Base-by-base conservation (phyloP, 2,329 filamentous ascomycete genomes). In the Corinectria fuckeliana region DNA sequence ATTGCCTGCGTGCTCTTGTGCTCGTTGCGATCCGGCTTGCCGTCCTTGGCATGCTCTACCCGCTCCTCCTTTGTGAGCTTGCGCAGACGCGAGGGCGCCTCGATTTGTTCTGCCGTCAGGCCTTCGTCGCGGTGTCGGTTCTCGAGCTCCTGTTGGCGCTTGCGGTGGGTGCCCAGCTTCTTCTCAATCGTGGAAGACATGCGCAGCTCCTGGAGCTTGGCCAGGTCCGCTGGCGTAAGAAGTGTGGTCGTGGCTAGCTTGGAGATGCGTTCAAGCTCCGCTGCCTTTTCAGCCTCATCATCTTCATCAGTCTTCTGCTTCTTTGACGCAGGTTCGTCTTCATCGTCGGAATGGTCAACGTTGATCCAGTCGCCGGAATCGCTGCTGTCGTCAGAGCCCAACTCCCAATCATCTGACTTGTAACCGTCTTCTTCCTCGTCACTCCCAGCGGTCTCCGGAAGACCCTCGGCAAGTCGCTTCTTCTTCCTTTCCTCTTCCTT, bases 281-380 rank as follows among this genome's bases (percentile, higher is more conserved):
- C 78, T n/a, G 79, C 78, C 5, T 78, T 74, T 25, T 76, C 76
- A n/a, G 73, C 74, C 11, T 75, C 74, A 38, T 81, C 77, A 44
- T 82, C 77, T 59, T 82, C 68, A 5, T 65, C 67, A 14, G 68
- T 75, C 65, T 76, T 78, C 45, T 71, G 72, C 69, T 79, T 80
- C 76, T 78, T 81, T 75, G 60, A 82, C 69, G 83, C 83, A 0
- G 88, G 88, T 64, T 87, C 85, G 25, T 91, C 91, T 67, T 93
- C 85, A 34, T 91, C 92, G 65, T 94, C 93, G 9, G 91, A 89
- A 63, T 97, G 92, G 63, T 88, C 90, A 30, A 98, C 94, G 69
- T 96, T 88, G 73, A 98, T 94, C 95, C 95, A 98, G 16, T 93
- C 94, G 13, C 90, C 92, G 14, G 91, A 94, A 66, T 91, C 91